phyloP scores from a whole-genome alignment of 495 filamentous ascomycete species.

The Aspergillus egyptiacus region DNA sequence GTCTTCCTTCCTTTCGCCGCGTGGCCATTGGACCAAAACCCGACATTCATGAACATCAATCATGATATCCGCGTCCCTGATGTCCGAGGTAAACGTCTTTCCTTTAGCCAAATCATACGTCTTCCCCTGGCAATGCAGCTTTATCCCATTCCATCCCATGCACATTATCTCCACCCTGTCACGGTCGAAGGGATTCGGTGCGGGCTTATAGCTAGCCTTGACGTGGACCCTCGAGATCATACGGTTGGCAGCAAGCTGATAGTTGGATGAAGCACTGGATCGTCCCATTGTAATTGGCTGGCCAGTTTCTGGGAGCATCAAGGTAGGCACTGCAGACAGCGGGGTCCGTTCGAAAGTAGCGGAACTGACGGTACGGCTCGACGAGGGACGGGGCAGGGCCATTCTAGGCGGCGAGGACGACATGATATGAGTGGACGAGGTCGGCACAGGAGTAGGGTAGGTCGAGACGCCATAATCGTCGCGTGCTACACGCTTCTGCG shows the following conservation, averaged over 20 bases:
- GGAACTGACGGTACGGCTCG: slow-evolving; percentile 57
- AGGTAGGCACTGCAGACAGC: slow-evolving; percentile 69
- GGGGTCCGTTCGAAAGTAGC: slow-evolving; percentile 75
- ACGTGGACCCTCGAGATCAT: slow-evolving; percentile 90
- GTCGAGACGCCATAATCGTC: slow-evolving; percentile 41
- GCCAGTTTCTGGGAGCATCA: slow-evolving; percentile 77
- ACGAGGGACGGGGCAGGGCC: slow-evolving; percentile 26
- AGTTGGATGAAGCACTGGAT: slow-evolving; percentile 86
- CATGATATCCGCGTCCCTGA: slow-evolving; percentile 87
- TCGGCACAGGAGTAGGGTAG: slow-evolving; percentile 85
- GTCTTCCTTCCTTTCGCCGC: slow-evolving; percentile 52
- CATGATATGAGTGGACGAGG: slow-evolving; percentile 85
- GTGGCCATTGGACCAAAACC: slow-evolving; percentile 84
- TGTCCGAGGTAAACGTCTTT: slow-evolving; percentile 85
- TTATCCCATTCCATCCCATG: slow-evolving; percentile 92
- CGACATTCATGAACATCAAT: slow-evolving; percentile 90
- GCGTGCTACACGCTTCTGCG: slow-evolving; percentile 63
- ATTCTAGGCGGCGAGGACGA: slow-evolving; percentile 76
- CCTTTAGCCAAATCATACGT: slow-evolving; percentile 82
- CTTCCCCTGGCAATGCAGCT: slow-evolving; percentile 84
- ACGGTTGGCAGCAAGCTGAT: slow-evolving; percentile 84
- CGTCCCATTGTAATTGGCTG: slow-evolving; percentile 80
- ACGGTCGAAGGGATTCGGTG: slow-evolving; percentile 54
- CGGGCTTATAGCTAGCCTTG: slow-evolving; percentile 74
- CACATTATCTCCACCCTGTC: slow-evolving; percentile 80